phyloP scores from a whole-genome alignment of 176 grass and related monocot species.

The Tuctoria greenei region DNA sequence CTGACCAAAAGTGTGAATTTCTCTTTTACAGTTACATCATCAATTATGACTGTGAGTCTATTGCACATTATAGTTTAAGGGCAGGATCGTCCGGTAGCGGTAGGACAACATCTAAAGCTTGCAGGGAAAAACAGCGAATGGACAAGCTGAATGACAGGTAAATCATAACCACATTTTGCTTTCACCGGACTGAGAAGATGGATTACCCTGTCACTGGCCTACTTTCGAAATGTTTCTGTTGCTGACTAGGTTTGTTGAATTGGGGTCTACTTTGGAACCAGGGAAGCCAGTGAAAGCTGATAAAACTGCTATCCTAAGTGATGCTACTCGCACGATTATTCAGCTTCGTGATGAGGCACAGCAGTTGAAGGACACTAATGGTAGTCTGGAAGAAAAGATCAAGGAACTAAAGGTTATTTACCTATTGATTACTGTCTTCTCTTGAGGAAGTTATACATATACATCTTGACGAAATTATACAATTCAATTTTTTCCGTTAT shows the following conservation, averaged over 20 bases:
- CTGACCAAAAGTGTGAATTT: too few relatives aligned
- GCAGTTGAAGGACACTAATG: constrained; percentile 66
- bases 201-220: not conserved
- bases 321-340: constrained; percentile 63
- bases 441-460: too few relatives aligned
- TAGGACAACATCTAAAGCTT: constrained; percentile 65
- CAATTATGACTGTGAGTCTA: constrained; percentile 10
- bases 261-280: constrained; percentile 62
- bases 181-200: not conserved
- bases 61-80: constrained; percentile 47
- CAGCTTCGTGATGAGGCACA: constrained; percentile 62
- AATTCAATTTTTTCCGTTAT: too few relatives aligned
- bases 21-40: too few relatives aligned
- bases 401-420: constrained; percentile 69
- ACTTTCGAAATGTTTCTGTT: not conserved
- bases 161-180: not conserved
- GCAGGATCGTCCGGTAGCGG: constrained; percentile 30
- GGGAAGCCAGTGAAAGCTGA: constrained; percentile 67
- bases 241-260: constrained; percentile 66
- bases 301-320: constrained; percentile 72
- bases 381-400: constrained; percentile 68
- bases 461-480: too few relatives aligned
- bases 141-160: constrained; percentile 74
- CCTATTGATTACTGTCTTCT: not conserved
- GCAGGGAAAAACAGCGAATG: constrained; percentile 67